Evolutionary conservation across 192 early-diverging fungal species (phyloP).

Genomic region (Backusella macrospora): DNA sequence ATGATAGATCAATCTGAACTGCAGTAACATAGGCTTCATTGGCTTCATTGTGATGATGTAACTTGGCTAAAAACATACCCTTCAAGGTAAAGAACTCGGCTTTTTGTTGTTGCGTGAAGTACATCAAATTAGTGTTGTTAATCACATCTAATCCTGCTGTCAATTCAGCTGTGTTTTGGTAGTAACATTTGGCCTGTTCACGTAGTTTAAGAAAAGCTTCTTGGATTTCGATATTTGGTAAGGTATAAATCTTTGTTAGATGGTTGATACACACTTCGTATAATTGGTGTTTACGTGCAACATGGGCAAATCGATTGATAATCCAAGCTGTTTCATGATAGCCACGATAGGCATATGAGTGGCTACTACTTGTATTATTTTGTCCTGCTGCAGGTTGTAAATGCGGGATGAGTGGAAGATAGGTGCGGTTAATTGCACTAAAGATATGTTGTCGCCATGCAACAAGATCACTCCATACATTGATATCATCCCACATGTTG

Average conservation of each 20-base stretch:
- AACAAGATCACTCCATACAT: constrained; percentile 96
- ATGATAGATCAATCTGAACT: constrained; percentile 83
- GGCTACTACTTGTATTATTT: constrained; percentile 58
- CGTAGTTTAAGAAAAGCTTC: constrained; percentile 96
- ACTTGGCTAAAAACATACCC: constrained; percentile 91
- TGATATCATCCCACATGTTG: constrained; percentile 97
- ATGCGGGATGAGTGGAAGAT: constrained; percentile 79
- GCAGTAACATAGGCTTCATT: constrained; percentile 88
- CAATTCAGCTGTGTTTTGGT: constrained; percentile 85
- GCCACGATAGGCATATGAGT: constrained; percentile 93
- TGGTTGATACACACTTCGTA: constrained; percentile 92
- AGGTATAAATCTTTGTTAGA: constrained; percentile 95
- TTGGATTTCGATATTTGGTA: constrained; percentile 99
- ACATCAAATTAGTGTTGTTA: constrained; percentile 99
- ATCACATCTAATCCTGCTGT: constrained; percentile 96
- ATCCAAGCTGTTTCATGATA: constrained; percentile 99
- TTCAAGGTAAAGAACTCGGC: constrained; percentile 99
- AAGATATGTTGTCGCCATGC: constrained; percentile 99
- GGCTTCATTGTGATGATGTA: constrained; percentile 85
- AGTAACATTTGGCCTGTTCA: constrained; percentile 98
- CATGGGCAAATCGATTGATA: constrained; percentile 98
- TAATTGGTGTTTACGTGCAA: constrained; percentile 94
- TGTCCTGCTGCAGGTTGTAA: constrained; percentile 44
- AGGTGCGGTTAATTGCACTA: constrained; percentile 93
- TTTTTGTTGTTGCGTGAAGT: constrained; percentile 90